Evolutionary conservation across 108 stramenopile genomes (phyloP), one percentile per base, ranked within the genome.

Genomic region (Nitzschia inconspicua): DNA sequence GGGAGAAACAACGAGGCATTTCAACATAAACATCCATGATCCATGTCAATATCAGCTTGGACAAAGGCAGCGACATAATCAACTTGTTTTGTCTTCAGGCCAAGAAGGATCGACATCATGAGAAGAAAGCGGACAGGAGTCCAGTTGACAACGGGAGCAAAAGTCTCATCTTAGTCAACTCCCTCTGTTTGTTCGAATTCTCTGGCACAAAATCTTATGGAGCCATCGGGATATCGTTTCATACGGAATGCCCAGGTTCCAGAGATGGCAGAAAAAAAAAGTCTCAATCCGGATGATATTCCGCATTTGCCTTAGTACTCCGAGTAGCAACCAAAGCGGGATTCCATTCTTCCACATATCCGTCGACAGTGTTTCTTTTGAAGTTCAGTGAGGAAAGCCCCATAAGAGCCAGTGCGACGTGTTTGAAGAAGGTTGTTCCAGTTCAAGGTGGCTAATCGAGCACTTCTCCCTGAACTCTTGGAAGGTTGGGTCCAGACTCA

Each of bases 101-200:
- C 70, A 11, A 77, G 42, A 2, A 75, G 10, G 10, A 64, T 36
- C 8, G 55, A 44, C 36, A 77, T 29, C 9, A 66, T 46, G 16
- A 82, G 55, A 11, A 77, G 20, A 4, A 77, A 25, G 1, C 73
- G 65, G 18, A 78, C 62, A 2, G 77, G 78, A 28, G 35, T 64
- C 83, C 83, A 84, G 23, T 47, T 31, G 0, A 84, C 83, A 13
- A 81, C 78, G 18, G 83, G 78, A 50, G 78, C 56, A 37, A 67
- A 79, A 0, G 65, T 73, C 23, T 80, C 73, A 65, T 46, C 13
- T 61, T 53, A 82, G 51, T 86, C 80, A 54, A 82, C 66, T 7
- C 84, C 84, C 28, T 82, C 65, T 14, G 57, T 43, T 65, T 86
- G 84, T 28, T 56, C 41, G 37, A 80, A 70, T 4, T 78, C 80